phyloP scores from a whole-genome alignment of 768 basidiomycete species.

The Tricholoma sp. region DNA sequence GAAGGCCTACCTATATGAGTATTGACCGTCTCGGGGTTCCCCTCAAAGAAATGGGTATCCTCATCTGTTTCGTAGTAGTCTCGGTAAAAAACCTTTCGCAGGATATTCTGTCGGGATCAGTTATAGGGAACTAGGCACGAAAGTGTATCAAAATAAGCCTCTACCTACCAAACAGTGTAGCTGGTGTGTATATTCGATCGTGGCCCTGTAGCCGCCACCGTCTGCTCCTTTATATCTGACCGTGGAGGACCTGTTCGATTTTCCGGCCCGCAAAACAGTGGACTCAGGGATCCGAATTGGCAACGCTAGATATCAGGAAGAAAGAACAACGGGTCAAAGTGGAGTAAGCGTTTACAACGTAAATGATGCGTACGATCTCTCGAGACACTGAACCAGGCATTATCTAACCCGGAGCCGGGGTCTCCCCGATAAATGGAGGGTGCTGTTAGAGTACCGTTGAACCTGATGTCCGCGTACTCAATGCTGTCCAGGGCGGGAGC shows the following conservation, averaged over 20 bases:
- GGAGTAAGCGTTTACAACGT: not conserved
- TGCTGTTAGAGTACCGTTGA: not conserved
- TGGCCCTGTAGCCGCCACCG: not conserved
- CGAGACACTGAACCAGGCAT: not conserved
- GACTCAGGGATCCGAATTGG: not conserved
- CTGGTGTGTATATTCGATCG: not conserved
- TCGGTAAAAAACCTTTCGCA: not conserved
- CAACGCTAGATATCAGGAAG: not conserved
- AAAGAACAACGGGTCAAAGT: not conserved
- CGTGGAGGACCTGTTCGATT: not conserved
- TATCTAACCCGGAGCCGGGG: not conserved
- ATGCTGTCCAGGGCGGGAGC: not conserved
- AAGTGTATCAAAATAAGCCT: not conserved
- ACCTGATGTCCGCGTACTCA: not conserved
- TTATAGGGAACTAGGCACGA: not conserved
- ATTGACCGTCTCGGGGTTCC: not conserved
- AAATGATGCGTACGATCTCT: not conserved
- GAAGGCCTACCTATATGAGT: not conserved
- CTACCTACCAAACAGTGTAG: not conserved
- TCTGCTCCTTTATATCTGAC: not conserved
- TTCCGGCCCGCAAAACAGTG: not conserved
- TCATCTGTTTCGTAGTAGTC: not conserved
- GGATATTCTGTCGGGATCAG: not conserved
- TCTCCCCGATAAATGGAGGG: not conserved
- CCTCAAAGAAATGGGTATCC: not conserved